These are phyloP conservation scores for Pseudonectria foliicola DNA, from an alignment of 2,329 filamentous ascomycete genomes.

Conservation along the genomic window DNA sequence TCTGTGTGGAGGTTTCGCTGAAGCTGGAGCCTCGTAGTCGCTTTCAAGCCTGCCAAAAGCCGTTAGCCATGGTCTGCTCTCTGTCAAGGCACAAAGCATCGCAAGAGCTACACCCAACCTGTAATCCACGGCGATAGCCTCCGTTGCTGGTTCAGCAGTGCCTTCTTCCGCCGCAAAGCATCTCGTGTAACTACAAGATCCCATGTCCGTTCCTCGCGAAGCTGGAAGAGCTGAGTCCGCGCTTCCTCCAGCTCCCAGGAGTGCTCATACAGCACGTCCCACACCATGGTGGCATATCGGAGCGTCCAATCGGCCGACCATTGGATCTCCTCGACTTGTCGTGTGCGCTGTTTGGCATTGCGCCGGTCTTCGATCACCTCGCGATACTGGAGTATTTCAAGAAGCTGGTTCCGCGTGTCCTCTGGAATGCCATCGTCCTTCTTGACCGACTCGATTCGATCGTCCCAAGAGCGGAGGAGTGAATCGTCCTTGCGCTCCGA, in stretches of 20 bases:
- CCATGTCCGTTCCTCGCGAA: conserved; percentile 12
- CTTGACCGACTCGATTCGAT: background rate
- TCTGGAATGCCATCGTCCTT: background rate
- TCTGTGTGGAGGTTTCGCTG: no score
- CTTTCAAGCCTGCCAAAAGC: no score
- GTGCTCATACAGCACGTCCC: conserved; percentile 8
- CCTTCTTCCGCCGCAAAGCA: conserved; percentile 6
- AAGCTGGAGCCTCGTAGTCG: no score
- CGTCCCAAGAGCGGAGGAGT: conserved; percentile 7
- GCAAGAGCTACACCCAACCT: conserved; percentile 3
- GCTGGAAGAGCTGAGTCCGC: conserved; percentile 5
- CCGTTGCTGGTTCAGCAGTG: conserved; percentile 9
- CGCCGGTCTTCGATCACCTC: conserved; percentile 6
- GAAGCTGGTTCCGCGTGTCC: conserved; percentile 1
- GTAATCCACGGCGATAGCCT: conserved; percentile 7
- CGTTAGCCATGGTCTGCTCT: background rate
- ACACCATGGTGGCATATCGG: conserved; percentile 19
- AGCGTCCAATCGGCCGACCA: conserved; percentile 21
- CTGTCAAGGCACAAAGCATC: background rate
- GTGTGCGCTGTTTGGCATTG: conserved; percentile 3
- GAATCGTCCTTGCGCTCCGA: conserved; percentile 5
- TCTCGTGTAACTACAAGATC: conserved; percentile 18
- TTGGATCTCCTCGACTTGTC: conserved; percentile 19
- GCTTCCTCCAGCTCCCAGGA: conserved; percentile 2
- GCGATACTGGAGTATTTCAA: conserved; percentile 3